Conservation (phyloP, 1,284 basidiomycete species). For the Polyporus tsugae region DNA sequence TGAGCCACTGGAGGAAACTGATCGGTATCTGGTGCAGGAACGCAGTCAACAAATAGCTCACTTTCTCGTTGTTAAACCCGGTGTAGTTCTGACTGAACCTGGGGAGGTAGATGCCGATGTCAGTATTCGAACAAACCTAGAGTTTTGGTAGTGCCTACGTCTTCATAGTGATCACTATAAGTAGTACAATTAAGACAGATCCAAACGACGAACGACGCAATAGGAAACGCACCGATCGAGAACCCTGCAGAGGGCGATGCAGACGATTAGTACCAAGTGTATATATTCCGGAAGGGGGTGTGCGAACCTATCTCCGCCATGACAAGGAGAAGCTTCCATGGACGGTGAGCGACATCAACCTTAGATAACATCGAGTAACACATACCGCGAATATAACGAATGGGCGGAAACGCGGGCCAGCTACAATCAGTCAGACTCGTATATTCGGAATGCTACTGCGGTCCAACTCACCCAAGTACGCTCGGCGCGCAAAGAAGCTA, state of each 20-base stretch:
- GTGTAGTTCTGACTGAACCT: neutral
- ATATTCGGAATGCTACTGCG: neutral
- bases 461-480: neutral
- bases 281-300: neutral
- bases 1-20: neutral
- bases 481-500: slow-evolving; percentile 7
- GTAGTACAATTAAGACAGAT: neutral
- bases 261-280: neutral
- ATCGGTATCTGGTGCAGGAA: neutral
- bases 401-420: slow-evolving; percentile 6
- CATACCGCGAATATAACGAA: slow-evolving; percentile 1
- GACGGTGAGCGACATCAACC: neutral
- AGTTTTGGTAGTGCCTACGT: neutral
- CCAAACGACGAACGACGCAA: neutral
- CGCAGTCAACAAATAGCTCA: neutral
- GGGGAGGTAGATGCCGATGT: neutral
- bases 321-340: neutral
- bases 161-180: neutral
- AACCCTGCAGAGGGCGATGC: neutral
- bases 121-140: neutral
- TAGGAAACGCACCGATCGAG: neutral
- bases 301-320: neutral
- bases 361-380: neutral
- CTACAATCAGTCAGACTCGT: neutral
- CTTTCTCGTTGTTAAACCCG: neutral